Evolutionary conservation across 305 asterid species (phyloP).

Genomic region (Salvia sclarea): DNA sequence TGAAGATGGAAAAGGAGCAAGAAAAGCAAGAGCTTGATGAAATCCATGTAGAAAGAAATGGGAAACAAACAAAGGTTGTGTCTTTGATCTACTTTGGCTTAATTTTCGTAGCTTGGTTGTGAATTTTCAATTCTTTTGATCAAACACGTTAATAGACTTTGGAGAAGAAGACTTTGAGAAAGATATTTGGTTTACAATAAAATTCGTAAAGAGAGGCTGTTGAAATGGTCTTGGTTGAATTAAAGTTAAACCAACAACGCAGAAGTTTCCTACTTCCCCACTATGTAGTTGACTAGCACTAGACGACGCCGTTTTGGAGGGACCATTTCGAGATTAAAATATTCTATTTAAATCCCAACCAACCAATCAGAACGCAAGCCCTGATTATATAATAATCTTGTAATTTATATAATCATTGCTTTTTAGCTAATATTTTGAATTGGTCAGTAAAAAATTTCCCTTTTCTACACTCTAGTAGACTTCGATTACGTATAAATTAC

Average conservation of each 20-base stretch:
- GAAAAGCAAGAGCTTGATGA: constrained; percentile 6
- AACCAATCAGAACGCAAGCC: constrained; percentile 1
- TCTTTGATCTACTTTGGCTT: background rate
- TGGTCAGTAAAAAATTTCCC: background rate
- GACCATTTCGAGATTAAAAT: background rate
- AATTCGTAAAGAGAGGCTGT: background rate
- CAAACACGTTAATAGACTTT: constrained; percentile 40
- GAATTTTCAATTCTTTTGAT: constrained; percentile 18
- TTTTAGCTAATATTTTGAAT: no score
- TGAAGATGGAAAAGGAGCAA: constrained; percentile 31
- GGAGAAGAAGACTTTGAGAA: constrained; percentile 6
- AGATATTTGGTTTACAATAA: constrained; percentile 7
- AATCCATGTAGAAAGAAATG: constrained; percentile 26
- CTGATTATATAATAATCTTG: no score
- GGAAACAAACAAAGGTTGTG: background rate
- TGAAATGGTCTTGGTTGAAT: constrained; percentile 35
- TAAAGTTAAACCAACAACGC: background rate
- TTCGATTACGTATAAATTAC: background rate
- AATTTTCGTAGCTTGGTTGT: background rate
- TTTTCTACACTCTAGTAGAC: background rate
- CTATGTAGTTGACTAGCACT: constrained; percentile 23
- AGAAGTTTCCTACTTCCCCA: constrained; percentile 29
- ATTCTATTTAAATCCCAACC: background rate
- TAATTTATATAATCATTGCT: no score
- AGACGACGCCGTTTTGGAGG: background rate